phyloP scores from a whole-genome alignment of 192 early-diverging fungal genomes.

The Rhizoclosmatium sp. region DNA sequence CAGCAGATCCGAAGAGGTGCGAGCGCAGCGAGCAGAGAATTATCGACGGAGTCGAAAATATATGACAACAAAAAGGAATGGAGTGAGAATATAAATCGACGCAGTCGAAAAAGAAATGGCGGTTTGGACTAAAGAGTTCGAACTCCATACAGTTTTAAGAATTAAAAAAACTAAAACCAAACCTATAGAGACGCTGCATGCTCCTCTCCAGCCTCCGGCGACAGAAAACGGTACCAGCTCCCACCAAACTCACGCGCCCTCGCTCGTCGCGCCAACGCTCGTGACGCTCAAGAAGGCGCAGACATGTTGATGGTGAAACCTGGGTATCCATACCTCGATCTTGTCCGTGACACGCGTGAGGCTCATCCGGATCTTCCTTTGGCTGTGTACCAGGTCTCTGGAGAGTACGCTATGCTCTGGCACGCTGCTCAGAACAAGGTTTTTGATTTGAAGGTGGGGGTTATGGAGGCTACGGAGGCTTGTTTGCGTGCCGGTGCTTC shows the following conservation, averaged over 20 bases:
- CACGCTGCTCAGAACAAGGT: conserved; percentile 85
- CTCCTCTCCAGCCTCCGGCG: conserved; percentile 89
- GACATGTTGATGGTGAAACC: conserved; percentile 99
- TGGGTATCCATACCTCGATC: conserved; percentile 92
- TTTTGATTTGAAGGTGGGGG: conserved; percentile 82
- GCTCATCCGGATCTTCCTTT: conserved; percentile 81
- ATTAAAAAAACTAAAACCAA: no score
- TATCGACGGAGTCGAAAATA: no score
- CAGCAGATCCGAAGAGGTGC: no score
- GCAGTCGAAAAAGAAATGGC: no score
- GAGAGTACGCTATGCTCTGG: conserved; percentile 72
- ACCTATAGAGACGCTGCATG: conserved; percentile 79
- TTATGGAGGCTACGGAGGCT: conserved; percentile 84
- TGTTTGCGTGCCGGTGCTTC: conserved; percentile 89
- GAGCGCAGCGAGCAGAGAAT: no score
- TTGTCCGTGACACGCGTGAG: conserved; percentile 78
- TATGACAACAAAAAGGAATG: no score
- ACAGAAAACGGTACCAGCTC: conserved; percentile 95
- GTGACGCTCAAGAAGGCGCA: conserved; percentile 93
- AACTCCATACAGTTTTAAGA: no score
- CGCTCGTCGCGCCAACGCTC: conserved; percentile 83
- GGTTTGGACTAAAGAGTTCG: no score
- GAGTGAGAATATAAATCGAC: no score
- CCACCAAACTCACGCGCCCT: conserved; percentile 88
- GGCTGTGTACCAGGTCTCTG: conserved; percentile 93